Base-by-base conservation (phyloP, 345 rosid species). In the Dipteronia sinensis region DNA sequence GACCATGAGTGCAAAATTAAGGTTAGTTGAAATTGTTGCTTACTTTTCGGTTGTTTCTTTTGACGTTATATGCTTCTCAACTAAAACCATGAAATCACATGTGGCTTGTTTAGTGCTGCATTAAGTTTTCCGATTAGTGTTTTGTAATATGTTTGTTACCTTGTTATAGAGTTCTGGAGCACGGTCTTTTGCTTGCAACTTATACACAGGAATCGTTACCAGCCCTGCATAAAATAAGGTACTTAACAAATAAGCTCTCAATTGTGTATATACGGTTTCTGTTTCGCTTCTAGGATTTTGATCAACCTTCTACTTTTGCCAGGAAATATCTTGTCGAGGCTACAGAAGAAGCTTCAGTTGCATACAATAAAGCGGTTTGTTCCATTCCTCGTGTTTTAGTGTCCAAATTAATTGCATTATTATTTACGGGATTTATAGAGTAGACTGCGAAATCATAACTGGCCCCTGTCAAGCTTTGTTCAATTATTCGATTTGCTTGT, bases 321-420 rank as follows among this genome's bases (percentile, higher is more conserved):
- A 96, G 99, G 90, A 94, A 92, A 80, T 91, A 88, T 83, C 95
- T 96, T 59, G 90, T 89, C 0, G 99, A 96, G 85, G 98, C 98
- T 56, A 94, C 98, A 0, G 97, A 96, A 82, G 98, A 94, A 88
- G 97, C 98, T 80, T 91, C 98, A 74, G 85, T 91, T 79, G 97
- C 94, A 56, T 96, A 96, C 71, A 96, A 91, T 80, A 96, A 96
- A 91, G 97, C 98, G 88, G 99, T 96, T 77, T 80, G 93, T 86
- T 56, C 74, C 79, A n/a, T n/a, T n/a, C n/a, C n/a, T n/a, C n/a
- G n/a, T n/a, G n/a, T n/a, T n/a, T n/a, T n/a, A n/a, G n/a, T n/a
- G n/a, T n/a, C n/a, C n/a, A n/a, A n/a, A n/a, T n/a, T n/a, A n/a
- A n/a, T n/a, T n/a, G n/a, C n/a, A n/a, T n/a, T n/a, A n/a, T n/a